Conservation (phyloP, 1,284 basidiomycete species). For the Schizopora paradoxa region DNA sequence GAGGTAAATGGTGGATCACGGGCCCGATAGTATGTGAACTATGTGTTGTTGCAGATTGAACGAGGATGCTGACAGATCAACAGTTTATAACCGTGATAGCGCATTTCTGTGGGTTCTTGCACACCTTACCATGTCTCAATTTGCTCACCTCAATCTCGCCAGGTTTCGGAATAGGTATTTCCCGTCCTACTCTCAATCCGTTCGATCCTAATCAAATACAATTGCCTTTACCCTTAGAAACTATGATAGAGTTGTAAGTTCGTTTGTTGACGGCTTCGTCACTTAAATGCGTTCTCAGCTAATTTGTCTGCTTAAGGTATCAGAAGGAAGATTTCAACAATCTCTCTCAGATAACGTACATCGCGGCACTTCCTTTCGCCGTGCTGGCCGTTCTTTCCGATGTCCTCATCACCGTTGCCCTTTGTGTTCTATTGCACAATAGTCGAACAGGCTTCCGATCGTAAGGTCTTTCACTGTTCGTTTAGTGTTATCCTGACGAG, state of each 20-base stretch:
- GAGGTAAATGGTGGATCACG: slow-evolving; percentile 32
- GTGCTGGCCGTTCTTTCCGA: slow-evolving; percentile 37
- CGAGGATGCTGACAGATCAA: background rate
- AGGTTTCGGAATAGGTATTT: slow-evolving; percentile 35
- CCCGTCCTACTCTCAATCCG: background rate
- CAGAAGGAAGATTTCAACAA: too few relatives aligned
- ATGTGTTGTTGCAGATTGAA: background rate
- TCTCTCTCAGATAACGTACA: slow-evolving; percentile 4
- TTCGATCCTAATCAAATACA: background rate
- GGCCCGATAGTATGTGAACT: slow-evolving; percentile 27
- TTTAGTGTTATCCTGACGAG: background rate
- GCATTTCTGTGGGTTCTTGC: slow-evolving; percentile 33
- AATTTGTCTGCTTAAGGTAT: too few relatives aligned
- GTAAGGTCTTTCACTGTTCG: slow-evolving; percentile 3
- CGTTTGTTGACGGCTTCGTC: background rate
- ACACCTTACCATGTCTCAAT: slow-evolving; percentile 2
- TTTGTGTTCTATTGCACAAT: slow-evolving; percentile 35
- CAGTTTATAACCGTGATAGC: slow-evolving; percentile 32
- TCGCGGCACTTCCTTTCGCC: slow-evolving; percentile 35
- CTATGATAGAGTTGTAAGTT: slow-evolving; percentile 13
- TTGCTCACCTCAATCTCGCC: slow-evolving; percentile 3
- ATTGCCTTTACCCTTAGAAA: slow-evolving; percentile 1
- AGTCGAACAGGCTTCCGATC: slow-evolving; percentile 23
- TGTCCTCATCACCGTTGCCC: slow-evolving; percentile 34
- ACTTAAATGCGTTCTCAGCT: background rate